Base-by-base conservation (phyloP, 2,329 filamentous ascomycete species). In the Phialophora tarda region DNA sequence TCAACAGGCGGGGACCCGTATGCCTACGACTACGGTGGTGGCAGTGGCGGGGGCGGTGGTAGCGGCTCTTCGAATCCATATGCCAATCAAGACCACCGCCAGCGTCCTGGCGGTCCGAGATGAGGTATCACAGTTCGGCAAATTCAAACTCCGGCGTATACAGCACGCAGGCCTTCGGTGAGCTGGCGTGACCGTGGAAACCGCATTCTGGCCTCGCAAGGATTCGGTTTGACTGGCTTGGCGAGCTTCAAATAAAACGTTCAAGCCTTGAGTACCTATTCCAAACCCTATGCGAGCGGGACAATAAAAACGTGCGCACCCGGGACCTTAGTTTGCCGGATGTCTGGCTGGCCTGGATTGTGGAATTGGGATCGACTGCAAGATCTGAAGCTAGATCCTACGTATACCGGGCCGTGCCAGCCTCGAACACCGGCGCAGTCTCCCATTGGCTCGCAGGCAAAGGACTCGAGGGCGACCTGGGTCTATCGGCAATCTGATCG, bases 61-160 rank as follows among this genome's bases (percentile, higher is more conserved):
- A 61, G 62, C 47, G 64, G 66, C 26, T 60, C 62, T 8, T 60
- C 68, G 24, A 69, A 66, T 53, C 69, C 59, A n/a, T 69, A 68
- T 48, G 68, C 63, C 10, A 64, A 59, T 38, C 54, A 65, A 32
- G 65, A 64, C 61, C 57, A 70, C 62, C 70, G 69, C 61, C 71
- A 67, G 24, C 63, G 69, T 4, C 67, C 71, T 41, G 68, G 71
- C 47, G 67, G 69, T 21, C 71, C 71, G 47, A 66, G 71, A 58
- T 71, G 65, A 70, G 41, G 28, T 10, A 63, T 44, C 44, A 57
- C 26, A 24, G 24, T 50, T 23, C 21, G 11, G 10, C 17, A 48
- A 14, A 11, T 30, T n/a, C n/a, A n/a, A 26, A 6, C 23, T 48
- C 47, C n/a, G 58, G 12, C 17, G 24, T 28, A 24, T 28, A 53